phyloP scores from a whole-genome alignment of 208 protist species.

The Acanthamoeba lenticulata region DNA sequence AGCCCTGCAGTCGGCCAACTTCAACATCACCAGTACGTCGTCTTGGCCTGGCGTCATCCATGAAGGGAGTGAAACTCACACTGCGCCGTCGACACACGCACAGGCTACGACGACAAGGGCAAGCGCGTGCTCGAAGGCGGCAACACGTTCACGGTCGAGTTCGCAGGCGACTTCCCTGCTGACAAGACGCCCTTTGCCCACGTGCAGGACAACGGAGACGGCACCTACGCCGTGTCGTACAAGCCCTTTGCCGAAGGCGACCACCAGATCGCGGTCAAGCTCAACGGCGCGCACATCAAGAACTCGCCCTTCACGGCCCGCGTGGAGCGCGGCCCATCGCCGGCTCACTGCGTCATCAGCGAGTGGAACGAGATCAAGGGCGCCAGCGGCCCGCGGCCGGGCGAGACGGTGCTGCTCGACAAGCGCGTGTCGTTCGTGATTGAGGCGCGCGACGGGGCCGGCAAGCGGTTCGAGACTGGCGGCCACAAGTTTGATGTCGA shows the following conservation, averaged over 20 bases:
- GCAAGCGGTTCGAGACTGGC: neutral
- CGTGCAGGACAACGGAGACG: slow-evolving; percentile 51
- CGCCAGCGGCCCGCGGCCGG: neutral
- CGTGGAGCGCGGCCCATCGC: neutral
- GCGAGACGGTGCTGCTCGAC: slow-evolving; percentile 28
- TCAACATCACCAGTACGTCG: slow-evolving; percentile 52
- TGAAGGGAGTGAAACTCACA: no score
- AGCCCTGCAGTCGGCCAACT: slow-evolving; percentile 3
- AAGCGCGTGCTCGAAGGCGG: slow-evolving; percentile 56
- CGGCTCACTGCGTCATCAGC: slow-evolving; percentile 7
- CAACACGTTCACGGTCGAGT: slow-evolving; percentile 64
- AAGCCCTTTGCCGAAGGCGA: slow-evolving; percentile 39
- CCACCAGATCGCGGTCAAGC: slow-evolving; percentile 45
- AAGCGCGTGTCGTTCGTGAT: slow-evolving; percentile 50
- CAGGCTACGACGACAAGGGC: slow-evolving; percentile 23
- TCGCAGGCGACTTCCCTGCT: slow-evolving; percentile 40
- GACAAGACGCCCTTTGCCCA: slow-evolving; percentile 21
- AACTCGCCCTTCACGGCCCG: slow-evolving; percentile 36
- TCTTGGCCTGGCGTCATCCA: neutral
- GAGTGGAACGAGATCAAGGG: slow-evolving; percentile 27
- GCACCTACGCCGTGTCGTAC: slow-evolving; percentile 53
- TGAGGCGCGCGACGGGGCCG: slow-evolving; percentile 27
- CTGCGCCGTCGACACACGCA: no score
- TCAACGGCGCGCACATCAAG: slow-evolving; percentile 56
- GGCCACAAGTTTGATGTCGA: slow-evolving; percentile 52